Percentiles rank a stretch among this genome's conserved stretches.
phyloP scores from a whole-genome alignment of 2,329 filamentous ascomycete species.

The Penicillium psychrosexuale region DNA sequence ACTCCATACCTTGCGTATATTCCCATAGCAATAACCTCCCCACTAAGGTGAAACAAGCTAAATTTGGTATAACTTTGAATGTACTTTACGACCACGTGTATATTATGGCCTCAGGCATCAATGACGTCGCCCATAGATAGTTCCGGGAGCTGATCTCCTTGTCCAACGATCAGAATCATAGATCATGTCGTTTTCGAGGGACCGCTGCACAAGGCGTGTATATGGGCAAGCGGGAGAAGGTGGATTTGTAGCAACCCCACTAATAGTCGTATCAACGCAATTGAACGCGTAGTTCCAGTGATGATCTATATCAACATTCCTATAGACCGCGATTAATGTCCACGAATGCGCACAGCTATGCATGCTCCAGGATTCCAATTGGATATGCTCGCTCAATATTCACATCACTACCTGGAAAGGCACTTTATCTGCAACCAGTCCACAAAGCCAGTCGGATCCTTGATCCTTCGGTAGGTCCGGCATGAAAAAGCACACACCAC shows the following conservation, averaged over 20 bases:
- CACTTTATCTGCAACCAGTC: neutral
- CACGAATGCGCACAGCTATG: conserved; percentile 7
- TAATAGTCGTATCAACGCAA: neutral
- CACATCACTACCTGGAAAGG: neutral
- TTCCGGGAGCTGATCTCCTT: neutral
- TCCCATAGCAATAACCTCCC: neutral
- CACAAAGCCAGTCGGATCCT: conserved; percentile 3
- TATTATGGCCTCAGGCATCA: neutral
- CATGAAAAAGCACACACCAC: conserved; percentile 3
- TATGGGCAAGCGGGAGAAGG: neutral
- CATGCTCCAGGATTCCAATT: conserved; percentile 1
- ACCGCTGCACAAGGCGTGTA: neutral
- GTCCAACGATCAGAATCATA: neutral
- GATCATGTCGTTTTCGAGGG: neutral
- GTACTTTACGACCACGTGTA: conserved; percentile 4
- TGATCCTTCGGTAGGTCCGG: neutral
- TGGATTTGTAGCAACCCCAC: neutral
- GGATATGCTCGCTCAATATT: neutral
- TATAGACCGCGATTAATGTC: conserved; percentile 2
- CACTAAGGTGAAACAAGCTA: conserved; percentile 5
- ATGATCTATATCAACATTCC: neutral
- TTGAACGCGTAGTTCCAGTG: conserved; percentile 1
- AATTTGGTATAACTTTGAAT: neutral
- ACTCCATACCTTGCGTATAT: neutral
- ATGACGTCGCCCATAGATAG: neutral